Evolutionary conservation across 2,329 filamentous ascomycete genomes (phyloP).

Genomic region (Diaporthe ampelina): DNA sequence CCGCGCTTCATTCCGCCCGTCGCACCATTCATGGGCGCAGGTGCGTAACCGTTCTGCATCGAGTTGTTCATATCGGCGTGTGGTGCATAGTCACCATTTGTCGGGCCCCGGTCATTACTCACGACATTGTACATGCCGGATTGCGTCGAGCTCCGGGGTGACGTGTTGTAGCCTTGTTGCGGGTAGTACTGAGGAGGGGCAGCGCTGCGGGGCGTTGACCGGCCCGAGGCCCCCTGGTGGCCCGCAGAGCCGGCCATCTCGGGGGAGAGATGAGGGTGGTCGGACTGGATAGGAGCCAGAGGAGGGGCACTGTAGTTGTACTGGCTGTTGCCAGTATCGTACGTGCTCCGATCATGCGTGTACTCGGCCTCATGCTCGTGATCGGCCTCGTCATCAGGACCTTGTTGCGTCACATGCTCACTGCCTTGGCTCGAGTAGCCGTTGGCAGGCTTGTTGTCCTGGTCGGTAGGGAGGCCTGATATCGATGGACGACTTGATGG

Average conservation of each 20-base stretch:
- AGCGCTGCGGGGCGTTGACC: constrained; percentile 87
- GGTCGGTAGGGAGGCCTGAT: constrained; percentile 65
- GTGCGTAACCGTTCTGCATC: constrained; percentile 74
- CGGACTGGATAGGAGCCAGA: constrained; percentile 75
- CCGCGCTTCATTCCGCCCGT: constrained; percentile 57
- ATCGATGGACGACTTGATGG: constrained; percentile 74
- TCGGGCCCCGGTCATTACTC: constrained; percentile 79
- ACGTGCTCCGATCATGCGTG: constrained; percentile 83
- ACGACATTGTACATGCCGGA: constrained; percentile 94
- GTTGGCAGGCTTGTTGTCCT: constrained; percentile 75
- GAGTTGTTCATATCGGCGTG: constrained; percentile 70
- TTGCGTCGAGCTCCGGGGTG: constrained; percentile 77
- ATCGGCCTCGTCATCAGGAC: constrained; percentile 76
- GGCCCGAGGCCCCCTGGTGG: constrained; percentile 84
- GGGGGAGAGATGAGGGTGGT: constrained; percentile 82
- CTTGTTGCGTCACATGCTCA: constrained; percentile 66
- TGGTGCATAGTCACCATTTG: constrained; percentile 80
- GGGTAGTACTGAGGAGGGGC: constrained; percentile 81
- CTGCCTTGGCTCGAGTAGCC: constrained; percentile 68
- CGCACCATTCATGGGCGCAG: constrained; percentile 76
- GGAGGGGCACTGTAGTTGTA: constrained; percentile 84
- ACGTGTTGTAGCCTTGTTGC: constrained; percentile 80
- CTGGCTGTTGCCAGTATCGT: constrained; percentile 78
- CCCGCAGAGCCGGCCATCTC: constrained; percentile 87
- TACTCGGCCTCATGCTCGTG: constrained; percentile 87